Evolutionary conservation across 164 flowering plant genomes (phyloP), one percentile per base, ranked within the genome.

Genomic region (Vitis cinerea): DNA sequence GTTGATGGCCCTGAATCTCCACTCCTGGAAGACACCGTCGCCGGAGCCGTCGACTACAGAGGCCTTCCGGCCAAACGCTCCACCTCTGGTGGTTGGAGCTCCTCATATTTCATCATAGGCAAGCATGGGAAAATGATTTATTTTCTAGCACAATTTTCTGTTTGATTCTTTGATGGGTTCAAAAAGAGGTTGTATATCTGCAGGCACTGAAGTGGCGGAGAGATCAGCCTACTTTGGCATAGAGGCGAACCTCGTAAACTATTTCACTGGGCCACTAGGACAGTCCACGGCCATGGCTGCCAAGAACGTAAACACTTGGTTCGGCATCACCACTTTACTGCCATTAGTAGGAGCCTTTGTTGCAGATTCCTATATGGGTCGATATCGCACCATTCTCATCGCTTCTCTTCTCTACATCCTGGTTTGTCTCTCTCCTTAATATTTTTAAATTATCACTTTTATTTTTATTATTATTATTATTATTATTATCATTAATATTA

Each of bases 181-280:
- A 37, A 37, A 6, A 37, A 37, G 44, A 37, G 8, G 44, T 6
- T 37, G 44, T 37, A 37, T 37, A 37, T 54, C 52, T 54, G 64
- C 66, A 78, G 84, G 85, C 50, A 88, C 83, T 61, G 92, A 81
- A 69, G 71, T 86, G 27, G 83, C 88, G 12, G 93, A 87, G 81
- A 83, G 91, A 61, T 74, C 83, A 50, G 86, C 91, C 0, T 85
- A 79, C 65, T 84, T 75, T 44, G 93, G 93, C n/a, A 74, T 83
- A 2, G 55, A 70, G 10, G 70, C 84, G 16, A 88, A 86, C 63
- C 73, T 88, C 44, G 83, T 88, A 2, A 85, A 54, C 54, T 88
- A 76, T 56, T 68, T 88, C 49, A 88, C 92, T 1, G 88, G 85
- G 1, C 80, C 81, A 3, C 65, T 74, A 1, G 55, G 64, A 2